Evolutionary conservation across 1,139 yeast species (phyloP), one percentile per base, ranked within the genome.

Genomic region (Suhomyces maxii): DNA sequence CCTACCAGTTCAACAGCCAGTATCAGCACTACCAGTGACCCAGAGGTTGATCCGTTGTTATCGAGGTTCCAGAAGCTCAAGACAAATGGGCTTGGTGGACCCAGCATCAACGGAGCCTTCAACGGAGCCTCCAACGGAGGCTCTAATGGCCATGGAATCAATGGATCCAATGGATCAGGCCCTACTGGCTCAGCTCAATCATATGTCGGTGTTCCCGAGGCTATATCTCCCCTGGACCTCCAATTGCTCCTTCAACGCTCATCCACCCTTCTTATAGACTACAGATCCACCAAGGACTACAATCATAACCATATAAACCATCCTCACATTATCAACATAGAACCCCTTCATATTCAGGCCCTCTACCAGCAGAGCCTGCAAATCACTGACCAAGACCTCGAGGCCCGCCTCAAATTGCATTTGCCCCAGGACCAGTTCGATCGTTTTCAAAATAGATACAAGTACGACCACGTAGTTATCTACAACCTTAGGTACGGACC

Each of bases 291-390:
- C 37, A 71, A 72, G 25, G 83, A 79, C 37, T 88, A 76, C 61
- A 76, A 79, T 39, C 71, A 70, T 42, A 77, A 79, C 35, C 96
- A 86, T 59, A 80, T 90, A 31, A 73, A 76, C 18, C 67, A 76
- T 33, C 62, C 68, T 1, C 77, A 84, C 40, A 64, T 84, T 8
- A 76, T 87, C 13, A 86, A 90, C 59, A 77, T 89, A 11, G 95
- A 87, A 47, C 96, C 96, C 0, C 67, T 80, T 5, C 71, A 82
- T 6, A 56, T 70, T 3, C 49, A 48, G 5, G 52, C 56, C 33
- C 41, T 71, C 10, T 39, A 53, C 4, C 57, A 54, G 3, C 41
- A 49, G 10, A 64, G 75, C 26, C 63, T 68, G 8, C 70, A 54
- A 6, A 59, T 77, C 51, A 73, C 77, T 2, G 91, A 85, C 55